Conservation (phyloP, 2,329 filamentous ascomycete genomes). For the Penicillium sp. region DNA sequence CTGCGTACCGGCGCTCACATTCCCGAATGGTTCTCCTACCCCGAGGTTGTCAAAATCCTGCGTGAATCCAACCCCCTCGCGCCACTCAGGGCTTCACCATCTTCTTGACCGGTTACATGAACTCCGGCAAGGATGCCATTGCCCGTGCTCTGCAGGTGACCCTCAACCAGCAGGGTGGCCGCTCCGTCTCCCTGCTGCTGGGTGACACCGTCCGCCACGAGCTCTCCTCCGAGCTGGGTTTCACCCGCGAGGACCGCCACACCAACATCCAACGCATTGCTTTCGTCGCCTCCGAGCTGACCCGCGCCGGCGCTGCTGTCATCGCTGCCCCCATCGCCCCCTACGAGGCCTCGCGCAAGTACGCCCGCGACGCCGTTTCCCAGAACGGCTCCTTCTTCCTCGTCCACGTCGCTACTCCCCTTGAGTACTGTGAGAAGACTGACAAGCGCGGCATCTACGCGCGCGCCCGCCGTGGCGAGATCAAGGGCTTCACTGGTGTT, state of each 20-base stretch:
- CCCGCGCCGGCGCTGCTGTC: slow-evolving; percentile 84
- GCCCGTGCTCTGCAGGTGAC: slow-evolving; percentile 93
- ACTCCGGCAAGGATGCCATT: slow-evolving; percentile 95
- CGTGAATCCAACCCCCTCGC: slow-evolving; percentile 94
- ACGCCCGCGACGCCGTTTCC: slow-evolving; percentile 71
- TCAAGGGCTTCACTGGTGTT: slow-evolving; percentile 97
- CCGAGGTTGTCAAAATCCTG: slow-evolving; percentile 93
- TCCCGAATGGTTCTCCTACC: slow-evolving; percentile 99
- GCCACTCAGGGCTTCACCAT: slow-evolving; percentile 93
- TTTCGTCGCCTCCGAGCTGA: slow-evolving; percentile 92
- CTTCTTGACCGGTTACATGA: slow-evolving; percentile 95
- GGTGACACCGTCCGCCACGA: slow-evolving; percentile 93
- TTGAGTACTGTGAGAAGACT: slow-evolving; percentile 91
- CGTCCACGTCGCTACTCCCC: slow-evolving; percentile 85
- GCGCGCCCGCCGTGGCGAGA: slow-evolving; percentile 77
- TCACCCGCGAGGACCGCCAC: slow-evolving; percentile 86
- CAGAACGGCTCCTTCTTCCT: slow-evolving; percentile 93
- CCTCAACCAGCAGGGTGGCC: slow-evolving; percentile 94
- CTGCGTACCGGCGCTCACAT: slow-evolving; percentile 90
- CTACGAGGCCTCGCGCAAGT: slow-evolving; percentile 70
- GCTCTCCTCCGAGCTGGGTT: slow-evolving; percentile 90
- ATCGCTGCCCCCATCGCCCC: slow-evolving; percentile 96
- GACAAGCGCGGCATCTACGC: slow-evolving; percentile 89
- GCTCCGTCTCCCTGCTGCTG: slow-evolving; percentile 86
- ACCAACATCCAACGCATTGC: slow-evolving; percentile 94